These are phyloP conservation scores for Diutina neorugosa DNA, from an alignment of 1,139 yeast genomes.

Conservation along the genomic window DNA sequence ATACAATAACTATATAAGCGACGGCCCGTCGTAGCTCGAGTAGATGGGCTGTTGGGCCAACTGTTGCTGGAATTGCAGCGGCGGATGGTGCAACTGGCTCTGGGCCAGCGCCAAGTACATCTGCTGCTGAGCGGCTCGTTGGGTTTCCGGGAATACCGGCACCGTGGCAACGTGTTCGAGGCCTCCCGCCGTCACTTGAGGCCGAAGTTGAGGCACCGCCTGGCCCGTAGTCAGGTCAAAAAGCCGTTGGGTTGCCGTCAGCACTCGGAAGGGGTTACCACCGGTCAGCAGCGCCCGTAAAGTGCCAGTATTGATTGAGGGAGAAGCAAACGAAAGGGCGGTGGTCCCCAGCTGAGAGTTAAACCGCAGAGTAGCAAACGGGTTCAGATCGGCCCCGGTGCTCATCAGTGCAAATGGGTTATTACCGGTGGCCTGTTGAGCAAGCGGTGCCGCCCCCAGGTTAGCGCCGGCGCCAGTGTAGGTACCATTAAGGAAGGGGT, in stretches of 20 bases:
- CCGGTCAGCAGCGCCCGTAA: slow-evolving; percentile 15
- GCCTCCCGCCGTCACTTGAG: slow-evolving; percentile 59
- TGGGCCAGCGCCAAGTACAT: slow-evolving; percentile 8
- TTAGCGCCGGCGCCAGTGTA: slow-evolving; percentile 9
- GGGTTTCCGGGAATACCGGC: slow-evolving; percentile 57
- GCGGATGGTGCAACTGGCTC: background rate
- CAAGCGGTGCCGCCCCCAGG: slow-evolving; percentile 4
- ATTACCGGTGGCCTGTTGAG: slow-evolving; percentile 22
- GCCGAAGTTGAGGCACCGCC: slow-evolving; percentile 19
- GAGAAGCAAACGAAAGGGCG: background rate
- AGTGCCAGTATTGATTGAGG: background rate
- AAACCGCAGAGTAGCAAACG: slow-evolving; percentile 1
- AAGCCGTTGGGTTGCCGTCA: slow-evolving; percentile 7
- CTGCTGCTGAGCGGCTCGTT: slow-evolving; percentile 16
- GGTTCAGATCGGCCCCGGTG: background rate
- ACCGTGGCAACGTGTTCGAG: slow-evolving; percentile 48
- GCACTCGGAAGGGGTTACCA: slow-evolving; percentile 20
- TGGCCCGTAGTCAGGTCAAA: slow-evolving; percentile 9
- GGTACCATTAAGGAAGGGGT: slow-evolving; percentile 27
- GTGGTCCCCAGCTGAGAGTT: background rate
- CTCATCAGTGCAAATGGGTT: slow-evolving; percentile 30
- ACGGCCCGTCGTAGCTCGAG: slow-evolving; percentile 2
- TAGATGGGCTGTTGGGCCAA: background rate
- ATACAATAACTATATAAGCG: slow-evolving; percentile 1
- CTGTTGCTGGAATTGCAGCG: slow-evolving; percentile 8